Evolutionary conservation across 768 basidiomycete species (phyloP).

Genomic region (Paxillus involutus): DNA sequence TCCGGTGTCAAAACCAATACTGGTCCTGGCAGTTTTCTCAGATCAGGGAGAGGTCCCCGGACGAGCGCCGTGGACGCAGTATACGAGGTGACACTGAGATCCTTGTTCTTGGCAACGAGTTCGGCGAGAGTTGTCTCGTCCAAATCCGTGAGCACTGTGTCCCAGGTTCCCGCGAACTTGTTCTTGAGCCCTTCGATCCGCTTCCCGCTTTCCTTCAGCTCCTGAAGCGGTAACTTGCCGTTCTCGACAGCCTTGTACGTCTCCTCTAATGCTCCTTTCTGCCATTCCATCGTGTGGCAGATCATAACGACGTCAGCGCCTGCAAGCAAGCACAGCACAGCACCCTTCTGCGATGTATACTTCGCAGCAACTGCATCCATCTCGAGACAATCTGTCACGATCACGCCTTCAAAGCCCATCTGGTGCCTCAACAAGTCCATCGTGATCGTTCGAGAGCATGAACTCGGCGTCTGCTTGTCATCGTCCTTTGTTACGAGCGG

Average conservation of each 20-base stretch:
- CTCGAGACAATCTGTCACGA: slow-evolving; percentile 76
- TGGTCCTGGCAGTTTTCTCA: slow-evolving; percentile 32
- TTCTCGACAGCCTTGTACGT: slow-evolving; percentile 50
- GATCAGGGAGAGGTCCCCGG: slow-evolving; percentile 34
- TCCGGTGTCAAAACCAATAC: slow-evolving; percentile 56
- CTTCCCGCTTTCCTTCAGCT: slow-evolving; percentile 40
- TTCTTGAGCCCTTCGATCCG: slow-evolving; percentile 53
- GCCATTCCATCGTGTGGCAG: slow-evolving; percentile 59
- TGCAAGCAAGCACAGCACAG: slow-evolving; percentile 55
- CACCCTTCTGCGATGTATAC: slow-evolving; percentile 38
- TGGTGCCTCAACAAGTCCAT: slow-evolving; percentile 50
- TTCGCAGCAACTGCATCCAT: slow-evolving; percentile 68
- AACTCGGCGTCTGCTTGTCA: slow-evolving; percentile 51
- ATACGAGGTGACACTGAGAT: slow-evolving; percentile 50
- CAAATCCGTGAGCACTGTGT: slow-evolving; percentile 30
- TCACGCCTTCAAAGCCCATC: slow-evolving; percentile 54
- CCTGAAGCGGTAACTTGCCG: slow-evolving; percentile 41
- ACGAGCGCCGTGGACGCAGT: slow-evolving; percentile 45
- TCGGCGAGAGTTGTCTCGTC: slow-evolving; percentile 21
- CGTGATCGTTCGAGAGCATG: slow-evolving; percentile 54
- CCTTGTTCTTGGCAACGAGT: slow-evolving; percentile 39
- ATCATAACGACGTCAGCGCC: slow-evolving; percentile 77
- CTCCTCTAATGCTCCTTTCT: slow-evolving; percentile 51
- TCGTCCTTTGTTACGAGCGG: slow-evolving; percentile 48
- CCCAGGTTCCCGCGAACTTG: slow-evolving; percentile 49